Evolutionary conservation across 2,329 filamentous ascomycete genomes (phyloP).

Genomic region (Grosmannia clavigera): DNA sequence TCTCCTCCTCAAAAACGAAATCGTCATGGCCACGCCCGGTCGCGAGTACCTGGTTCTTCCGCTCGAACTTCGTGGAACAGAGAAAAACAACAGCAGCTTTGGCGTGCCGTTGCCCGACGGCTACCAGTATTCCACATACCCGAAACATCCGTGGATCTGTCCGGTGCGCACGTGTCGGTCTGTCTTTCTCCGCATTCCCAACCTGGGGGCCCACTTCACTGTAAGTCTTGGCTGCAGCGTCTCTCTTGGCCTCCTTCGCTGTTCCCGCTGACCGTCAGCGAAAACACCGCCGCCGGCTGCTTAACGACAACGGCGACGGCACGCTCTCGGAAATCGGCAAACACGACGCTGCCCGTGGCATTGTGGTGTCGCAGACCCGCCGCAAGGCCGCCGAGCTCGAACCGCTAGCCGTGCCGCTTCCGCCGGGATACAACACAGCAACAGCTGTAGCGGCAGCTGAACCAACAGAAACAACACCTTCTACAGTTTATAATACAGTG

Average conservation of each 20-base stretch:
- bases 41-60: background rate
- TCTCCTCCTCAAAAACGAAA: background rate
- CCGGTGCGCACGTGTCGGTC: conserved; percentile 13
- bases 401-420: conserved; percentile 3
- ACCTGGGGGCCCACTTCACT: conserved; percentile 14
- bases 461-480: no score
- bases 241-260: background rate
- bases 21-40: background rate
- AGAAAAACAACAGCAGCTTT: background rate
- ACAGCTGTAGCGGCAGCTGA: background rate
- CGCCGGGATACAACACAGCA: background rate
- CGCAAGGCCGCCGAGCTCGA: conserved; percentile 7
- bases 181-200: conserved; percentile 1
- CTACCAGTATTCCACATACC: conserved; percentile 10
- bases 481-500: no score
- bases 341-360: conserved; percentile 3
- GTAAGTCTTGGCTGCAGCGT: conserved; percentile 3
- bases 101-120: conserved; percentile 4
- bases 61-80: background rate
- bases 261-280: background rate
- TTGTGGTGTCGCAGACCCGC: conserved; percentile 14
- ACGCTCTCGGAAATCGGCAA: conserved; percentile 15
- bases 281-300: conserved; percentile 10
- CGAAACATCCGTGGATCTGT: conserved; percentile 13
- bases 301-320: conserved; percentile 20